Base-by-base conservation (phyloP, 2,329 filamentous ascomycete genomes). In the Fusarium praegraminearum region DNA sequence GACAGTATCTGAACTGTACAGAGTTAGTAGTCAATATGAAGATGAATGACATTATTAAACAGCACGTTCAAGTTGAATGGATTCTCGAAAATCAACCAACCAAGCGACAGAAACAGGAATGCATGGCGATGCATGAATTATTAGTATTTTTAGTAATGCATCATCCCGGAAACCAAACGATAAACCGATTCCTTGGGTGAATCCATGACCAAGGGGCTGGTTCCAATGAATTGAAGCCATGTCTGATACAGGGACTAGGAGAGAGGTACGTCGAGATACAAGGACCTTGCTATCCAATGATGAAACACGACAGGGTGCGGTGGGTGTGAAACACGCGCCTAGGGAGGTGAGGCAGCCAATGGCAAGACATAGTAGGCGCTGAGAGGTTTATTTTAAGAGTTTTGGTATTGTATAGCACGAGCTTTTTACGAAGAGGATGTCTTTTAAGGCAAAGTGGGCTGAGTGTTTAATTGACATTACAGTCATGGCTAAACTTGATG, bases 241-340 rank as follows among this genome's bases (percentile, higher is more conserved):
- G 62, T 71, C 67, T 73, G 72, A 74, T 74, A 74, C 71, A 73
- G 72, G 67, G 53, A 74, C 71, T 55, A 60, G 59, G 62, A 65
- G 45, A 26, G 43, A 56, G 44, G 46, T 56, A 57, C 53, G 35
- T 50, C 35, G 35, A 56, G 51, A 68, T 62, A 58, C 63, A 65
- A 56, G 57, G 57, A 57, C 50, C 52, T 64, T 50, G n/a, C 65
- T 49, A 70, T 70, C 72, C 67, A 72, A 71, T 69, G 64, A 75
- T 73, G 71, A 75, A 73, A 75, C 72, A 62, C 56, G 41, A 58
- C 57, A 57, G 35, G 66, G 47, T 52, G 51, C 65, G 72, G 63
- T 61, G 65, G 70, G 72, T 66, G 72, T 75, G 73, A 75, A 75
- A 75, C 73, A 69, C 70, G 72, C 73, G 70, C 64, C 62, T 44